Base-by-base conservation (phyloP, 2,329 filamentous ascomycete species). In the Fusarium robinianum region DNA sequence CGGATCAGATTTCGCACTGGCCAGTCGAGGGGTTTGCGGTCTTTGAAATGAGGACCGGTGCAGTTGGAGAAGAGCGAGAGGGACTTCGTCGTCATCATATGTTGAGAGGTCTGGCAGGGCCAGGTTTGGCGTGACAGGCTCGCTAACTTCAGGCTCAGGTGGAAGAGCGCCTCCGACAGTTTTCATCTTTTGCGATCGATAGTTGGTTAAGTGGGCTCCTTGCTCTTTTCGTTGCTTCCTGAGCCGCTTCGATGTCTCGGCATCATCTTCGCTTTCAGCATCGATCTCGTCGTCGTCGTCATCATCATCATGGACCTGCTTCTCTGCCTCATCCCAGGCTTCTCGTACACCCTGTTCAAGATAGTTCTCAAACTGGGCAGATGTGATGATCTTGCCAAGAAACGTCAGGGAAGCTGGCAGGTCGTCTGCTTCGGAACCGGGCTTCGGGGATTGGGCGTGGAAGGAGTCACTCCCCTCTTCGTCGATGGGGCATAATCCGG, bases 111-210 rank as follows among this genome's bases (percentile, higher is more conserved):
- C 12, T 14, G 8, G 25, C n/a, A 11, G 25, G 12, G 25, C 8
- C 16, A 8, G 25, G 25, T 12, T 14, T 27, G 9, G 31, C 18
- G 16, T 14, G 37, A 24, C 6, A 14, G 17, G 6, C 18, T 31
- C 14, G 17, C 12, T 30, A 11, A 11, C 10, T 15, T 10, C n/a
- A 3, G 15, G n/a, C 14, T n/a, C 11, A 5, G 19, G 22, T 16
- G 19, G 8, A 7, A n/a, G 12, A 3, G 38, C n/a, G 5, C 9
- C 29, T 5, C 21, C 30, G 17, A 22, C 27, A 8, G 38, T 41
- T 17, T 41, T 41, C 23, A 34, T 41, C 30, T 25, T 41, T 21
- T 19, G 38, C 8, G 26, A 22, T 12, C 38, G 38, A n/a, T 41
- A 41, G 11, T 25, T 32, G 23, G 24, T 22, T 8, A 41, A 19